Conservation (phyloP, 164 flowering plant species). For the Piper longum region DNA sequence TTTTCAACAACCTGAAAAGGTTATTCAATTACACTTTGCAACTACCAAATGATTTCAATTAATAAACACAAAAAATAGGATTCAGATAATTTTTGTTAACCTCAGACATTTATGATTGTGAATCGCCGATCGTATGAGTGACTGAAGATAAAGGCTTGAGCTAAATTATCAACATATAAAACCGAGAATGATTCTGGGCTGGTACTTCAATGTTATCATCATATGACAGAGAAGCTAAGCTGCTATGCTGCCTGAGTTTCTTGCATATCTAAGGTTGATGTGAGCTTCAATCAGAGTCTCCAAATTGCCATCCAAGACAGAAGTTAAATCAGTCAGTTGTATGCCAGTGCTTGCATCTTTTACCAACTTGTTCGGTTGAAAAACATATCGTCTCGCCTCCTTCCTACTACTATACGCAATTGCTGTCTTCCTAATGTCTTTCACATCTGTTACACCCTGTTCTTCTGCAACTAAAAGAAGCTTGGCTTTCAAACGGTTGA, state of each 20-base stretch:
- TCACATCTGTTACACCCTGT: constrained; percentile 34
- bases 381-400: constrained; percentile 49
- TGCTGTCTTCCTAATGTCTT: constrained; percentile 26
- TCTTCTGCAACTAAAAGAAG: constrained; percentile 40
- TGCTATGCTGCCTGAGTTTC: not conserved
- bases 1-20: too few species aligned
- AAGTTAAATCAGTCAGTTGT: constrained; percentile 41
- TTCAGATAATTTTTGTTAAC: too few species aligned
- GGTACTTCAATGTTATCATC: not conserved
- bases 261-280: constrained; percentile 37
- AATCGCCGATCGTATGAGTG: too few species aligned
- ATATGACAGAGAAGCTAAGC: not conserved
- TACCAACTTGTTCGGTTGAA: constrained; percentile 55
- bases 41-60: too few species aligned
- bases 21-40: too few species aligned
- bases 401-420: constrained; percentile 21
- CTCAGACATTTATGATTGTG: too few species aligned
- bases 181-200: not conserved
- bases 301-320: constrained; percentile 68
- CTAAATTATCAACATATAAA: too few species aligned
- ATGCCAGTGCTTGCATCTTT: constrained; percentile 67
- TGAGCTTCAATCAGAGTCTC: constrained; percentile 67
- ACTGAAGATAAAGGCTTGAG: too few species aligned
- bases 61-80: too few species aligned
- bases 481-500: constrained; percentile 66